Conservation (phyloP, 2,329 filamentous ascomycete genomes). For the Lachnellula subtilissima region DNA sequence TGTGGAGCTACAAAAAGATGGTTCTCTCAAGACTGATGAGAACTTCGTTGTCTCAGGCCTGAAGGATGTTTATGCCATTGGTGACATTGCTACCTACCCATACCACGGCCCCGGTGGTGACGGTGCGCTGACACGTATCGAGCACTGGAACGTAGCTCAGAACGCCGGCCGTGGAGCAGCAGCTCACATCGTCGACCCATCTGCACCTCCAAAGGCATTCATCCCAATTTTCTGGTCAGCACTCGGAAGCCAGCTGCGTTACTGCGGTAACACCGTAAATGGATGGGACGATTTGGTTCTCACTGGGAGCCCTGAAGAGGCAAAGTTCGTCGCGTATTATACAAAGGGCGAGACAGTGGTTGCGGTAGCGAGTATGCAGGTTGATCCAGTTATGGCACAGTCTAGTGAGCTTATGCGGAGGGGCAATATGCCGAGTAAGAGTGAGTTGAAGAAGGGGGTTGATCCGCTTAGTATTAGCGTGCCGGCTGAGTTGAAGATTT, state of each 20-base stretch:
- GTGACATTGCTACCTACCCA: conserved; percentile 91
- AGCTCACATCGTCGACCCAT: conserved; percentile 65
- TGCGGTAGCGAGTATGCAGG: conserved; percentile 85
- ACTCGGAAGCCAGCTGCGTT: conserved; percentile 80
- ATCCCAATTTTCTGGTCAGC: conserved; percentile 98
- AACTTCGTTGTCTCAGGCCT: conserved; percentile 71
- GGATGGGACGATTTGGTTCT: conserved; percentile 86
- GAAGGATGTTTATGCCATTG: conserved; percentile 83
- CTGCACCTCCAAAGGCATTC: conserved; percentile 62
- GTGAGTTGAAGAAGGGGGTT: conserved; percentile 61
- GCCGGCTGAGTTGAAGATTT: conserved; percentile 22
- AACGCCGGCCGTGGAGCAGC: conserved; percentile 82
- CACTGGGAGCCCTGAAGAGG: conserved; percentile 68
- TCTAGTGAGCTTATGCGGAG: conserved; percentile 78
- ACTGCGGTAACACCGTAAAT: conserved; percentile 79
- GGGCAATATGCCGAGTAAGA: conserved; percentile 78
- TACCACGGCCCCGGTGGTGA: conserved; percentile 85
- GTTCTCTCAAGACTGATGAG: conserved; percentile 78
- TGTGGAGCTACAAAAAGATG: conserved; percentile 72
- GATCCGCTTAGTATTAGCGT: conserved; percentile 27
- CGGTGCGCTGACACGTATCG: conserved; percentile 72
- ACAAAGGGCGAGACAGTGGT: conserved; percentile 80
- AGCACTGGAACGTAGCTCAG: conserved; percentile 98
- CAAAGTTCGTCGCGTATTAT: conserved; percentile 87
- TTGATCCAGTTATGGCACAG: conserved; percentile 82